Base-by-base conservation (phyloP, 805 yeast species). In the Millerago galiae region DNA sequence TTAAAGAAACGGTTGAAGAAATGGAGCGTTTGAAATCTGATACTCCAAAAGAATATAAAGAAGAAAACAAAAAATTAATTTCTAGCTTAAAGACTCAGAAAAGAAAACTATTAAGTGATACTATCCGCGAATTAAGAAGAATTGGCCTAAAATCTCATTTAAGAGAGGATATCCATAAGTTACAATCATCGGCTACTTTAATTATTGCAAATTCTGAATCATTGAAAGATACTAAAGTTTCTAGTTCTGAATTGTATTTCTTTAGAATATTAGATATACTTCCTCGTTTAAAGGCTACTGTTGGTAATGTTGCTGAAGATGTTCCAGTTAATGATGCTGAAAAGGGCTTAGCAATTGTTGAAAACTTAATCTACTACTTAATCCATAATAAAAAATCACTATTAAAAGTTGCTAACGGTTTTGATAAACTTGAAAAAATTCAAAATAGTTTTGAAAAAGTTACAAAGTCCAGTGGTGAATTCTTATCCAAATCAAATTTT, bases 51-150 rank as follows among this genome's bases (percentile, higher is more conserved):
- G 72, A 66, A 3, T 67, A 72, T 50, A 81, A 75, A 5, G 87
- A 90, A 41, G 95, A 84, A 31, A 80, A 77, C 49, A 88, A 89
- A 63, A 83, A 83, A 58, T 56, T 67, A 1, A 62, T 83, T 31
- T 81, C 89, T 2, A 72, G 87, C 7, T 68, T 93, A 61, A 85
- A 83, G 55, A 72, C 81, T n/a, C 91, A 87, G 54, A 93, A 93
- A 63, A 71, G 81, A 46, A 83, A 82, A 50, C 62, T 89, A 7
- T 65, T 95, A 41, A 83, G 93, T 62, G 87, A 81, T 44, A 75
- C 89, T 0, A 63, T 93, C 46, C 79, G 79, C 48, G 93, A 86
- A 50, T 65, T 91, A 41, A 75, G 79, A 56, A 66, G 79, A 44
- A 77, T 86, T 56, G 99, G 99, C 1, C 62, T 93, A 50, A 83